phyloP scores from a whole-genome alignment of 1,284 basidiomycete species.

The Sporisorium sorghi region DNA sequence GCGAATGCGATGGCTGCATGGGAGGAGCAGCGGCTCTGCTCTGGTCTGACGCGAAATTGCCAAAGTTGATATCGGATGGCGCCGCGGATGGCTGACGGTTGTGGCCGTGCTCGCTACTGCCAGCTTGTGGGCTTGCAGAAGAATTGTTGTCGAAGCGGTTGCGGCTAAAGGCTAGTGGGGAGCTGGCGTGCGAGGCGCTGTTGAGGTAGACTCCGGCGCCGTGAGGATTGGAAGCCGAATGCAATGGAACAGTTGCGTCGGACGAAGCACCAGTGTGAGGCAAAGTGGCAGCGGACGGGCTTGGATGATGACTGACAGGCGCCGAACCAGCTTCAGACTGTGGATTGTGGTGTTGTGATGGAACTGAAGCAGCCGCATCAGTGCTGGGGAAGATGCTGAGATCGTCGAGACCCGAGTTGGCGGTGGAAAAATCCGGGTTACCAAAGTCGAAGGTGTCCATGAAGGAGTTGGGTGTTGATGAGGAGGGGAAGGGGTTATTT shows the following conservation, averaged over 20 bases:
- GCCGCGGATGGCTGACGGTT: slow-evolving; percentile 22
- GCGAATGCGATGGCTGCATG: slow-evolving; percentile 21
- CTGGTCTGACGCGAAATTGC: slow-evolving; percentile 4
- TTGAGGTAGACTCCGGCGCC: slow-evolving; percentile 13
- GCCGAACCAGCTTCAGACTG: slow-evolving; percentile 38
- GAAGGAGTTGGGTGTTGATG: slow-evolving; percentile 48
- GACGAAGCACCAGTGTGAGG: slow-evolving; percentile 9
- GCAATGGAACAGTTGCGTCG: slow-evolving; percentile 10
- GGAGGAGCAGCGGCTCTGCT: slow-evolving; percentile 3
- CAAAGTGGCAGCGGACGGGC: slow-evolving; percentile 28
- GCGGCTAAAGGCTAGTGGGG: slow-evolving; percentile 28
- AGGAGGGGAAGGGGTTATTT: slow-evolving; percentile 28
- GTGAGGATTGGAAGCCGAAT: slow-evolving; percentile 15
- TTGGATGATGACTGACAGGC: slow-evolving; percentile 50
- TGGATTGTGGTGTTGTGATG: slow-evolving; percentile 26
- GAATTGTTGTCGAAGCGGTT: slow-evolving; percentile 41
- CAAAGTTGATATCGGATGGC: slow-evolving; percentile 21
- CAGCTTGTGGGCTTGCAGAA: slow-evolving; percentile 32
- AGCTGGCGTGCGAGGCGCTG: slow-evolving; percentile 33
- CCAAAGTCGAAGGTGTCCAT: slow-evolving; percentile 62
- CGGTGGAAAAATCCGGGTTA: slow-evolving; percentile 40
- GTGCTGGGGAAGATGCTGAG: slow-evolving; percentile 43
- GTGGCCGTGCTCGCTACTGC: slow-evolving; percentile 23
- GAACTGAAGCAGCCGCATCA: slow-evolving; percentile 15
- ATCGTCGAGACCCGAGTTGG: slow-evolving; percentile 53